These are phyloP conservation scores for Aegilops longissima DNA, from an alignment of 176 grass and related monocot genomes.

Conservation along the genomic window DNA sequence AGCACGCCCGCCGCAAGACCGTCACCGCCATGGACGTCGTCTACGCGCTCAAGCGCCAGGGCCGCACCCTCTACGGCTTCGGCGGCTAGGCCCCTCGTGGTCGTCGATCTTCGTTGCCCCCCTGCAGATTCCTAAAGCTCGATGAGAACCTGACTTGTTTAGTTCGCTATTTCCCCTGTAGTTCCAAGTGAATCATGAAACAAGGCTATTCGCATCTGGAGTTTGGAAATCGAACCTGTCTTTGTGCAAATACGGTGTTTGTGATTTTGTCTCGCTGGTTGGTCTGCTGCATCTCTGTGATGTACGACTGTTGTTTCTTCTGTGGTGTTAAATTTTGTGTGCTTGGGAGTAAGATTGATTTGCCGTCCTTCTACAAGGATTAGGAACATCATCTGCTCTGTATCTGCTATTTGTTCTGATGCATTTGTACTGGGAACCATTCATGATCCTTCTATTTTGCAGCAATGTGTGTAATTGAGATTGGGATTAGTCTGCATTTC, in stretches of 20 bases:
- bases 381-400: no score
- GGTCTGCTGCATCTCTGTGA: no score
- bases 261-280: neutral
- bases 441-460: neutral
- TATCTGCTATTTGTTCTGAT: neutral
- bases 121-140: no score
- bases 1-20: conserved; percentile 85
- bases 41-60: conserved; percentile 90
- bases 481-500: neutral
- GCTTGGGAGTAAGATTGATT: no score
- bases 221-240: neutral
- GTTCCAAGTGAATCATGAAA: neutral
- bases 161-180: neutral
- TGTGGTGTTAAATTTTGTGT: no score
- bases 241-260: neutral
- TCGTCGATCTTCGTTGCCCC: no score
- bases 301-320: no score
- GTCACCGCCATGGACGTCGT: conserved; percentile 91
- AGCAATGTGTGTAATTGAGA: neutral
- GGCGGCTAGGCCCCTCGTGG: conserved; percentile 37
- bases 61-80: conserved; percentile 86
- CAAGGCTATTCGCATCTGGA: neutral
- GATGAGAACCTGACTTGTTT: no score
- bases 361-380: no score
- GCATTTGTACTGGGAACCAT: neutral